phyloP scores from a whole-genome alignment of 2,329 filamentous ascomycete species.

The Fusarium irregulare region DNA sequence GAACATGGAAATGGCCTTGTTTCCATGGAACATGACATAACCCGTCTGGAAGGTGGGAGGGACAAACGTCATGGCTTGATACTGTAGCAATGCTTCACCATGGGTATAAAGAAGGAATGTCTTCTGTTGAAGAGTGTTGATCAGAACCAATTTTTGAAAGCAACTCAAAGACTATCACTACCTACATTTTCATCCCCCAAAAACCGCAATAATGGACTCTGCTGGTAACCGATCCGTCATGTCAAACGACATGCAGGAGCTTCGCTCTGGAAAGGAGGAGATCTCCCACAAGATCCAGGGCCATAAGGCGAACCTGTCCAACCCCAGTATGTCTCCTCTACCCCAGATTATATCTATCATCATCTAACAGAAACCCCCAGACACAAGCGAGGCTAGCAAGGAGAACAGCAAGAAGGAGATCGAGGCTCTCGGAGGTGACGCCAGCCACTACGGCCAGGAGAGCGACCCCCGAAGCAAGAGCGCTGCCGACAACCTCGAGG shows the following conservation, averaged over 20 bases:
- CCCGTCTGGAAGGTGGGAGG: neutral
- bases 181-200: neutral
- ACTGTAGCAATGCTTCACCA: neutral
- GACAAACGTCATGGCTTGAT: conserved; percentile 24
- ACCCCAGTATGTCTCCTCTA: conserved; percentile 53
- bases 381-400: conserved; percentile 59
- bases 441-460: conserved; percentile 56
- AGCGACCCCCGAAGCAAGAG: conserved; percentile 56
- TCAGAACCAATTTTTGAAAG: neutral
- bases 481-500: conserved; percentile 54
- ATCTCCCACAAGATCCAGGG: conserved; percentile 50
- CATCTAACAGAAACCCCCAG: conserved; percentile 40
- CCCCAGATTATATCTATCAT: neutral
- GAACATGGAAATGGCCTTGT: conserved; percentile 16
- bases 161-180: neutral
- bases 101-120: conserved; percentile 8
- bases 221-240: conserved; percentile 54
- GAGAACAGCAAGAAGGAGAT: conserved; percentile 56
- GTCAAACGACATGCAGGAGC: conserved; percentile 57
- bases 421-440: conserved; percentile 56
- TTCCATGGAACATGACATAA: conserved; percentile 37
- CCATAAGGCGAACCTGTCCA: conserved; percentile 61
- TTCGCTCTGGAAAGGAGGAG: conserved; percentile 46
- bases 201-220: conserved; percentile 41
- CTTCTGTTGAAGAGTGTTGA: neutral